Evolutionary conservation across 148 eudicot species (phyloP).

Genomic region (Spergularia marina): DNA sequence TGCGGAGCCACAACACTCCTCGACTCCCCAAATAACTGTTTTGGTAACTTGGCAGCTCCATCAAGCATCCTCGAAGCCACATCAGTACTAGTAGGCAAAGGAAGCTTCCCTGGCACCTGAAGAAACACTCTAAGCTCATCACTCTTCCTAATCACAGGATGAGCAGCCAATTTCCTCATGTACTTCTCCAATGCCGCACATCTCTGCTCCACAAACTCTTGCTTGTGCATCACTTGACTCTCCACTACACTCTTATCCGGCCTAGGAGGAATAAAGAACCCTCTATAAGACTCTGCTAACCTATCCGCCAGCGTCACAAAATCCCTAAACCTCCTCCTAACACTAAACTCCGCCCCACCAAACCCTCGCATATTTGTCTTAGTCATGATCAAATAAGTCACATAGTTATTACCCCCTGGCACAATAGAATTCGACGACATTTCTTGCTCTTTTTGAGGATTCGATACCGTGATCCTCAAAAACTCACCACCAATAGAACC

Average conservation of each 20-base stretch:
- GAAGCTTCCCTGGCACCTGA: conserved; percentile 79
- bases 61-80: conserved; percentile 81
- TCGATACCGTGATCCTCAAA: conserved; percentile 54
- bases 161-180: conserved; percentile 59
- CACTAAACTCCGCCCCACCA: conserved; percentile 54
- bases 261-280: conserved; percentile 75
- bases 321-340: conserved; percentile 80
- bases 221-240: conserved; percentile 96
- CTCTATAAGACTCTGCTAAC: conserved; percentile 66
- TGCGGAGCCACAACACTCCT: conserved; percentile 47
- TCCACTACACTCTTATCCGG: conserved; percentile 84
- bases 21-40: conserved; percentile 71
- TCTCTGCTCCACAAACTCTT: conserved; percentile 92
- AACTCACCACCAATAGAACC: conserved; percentile 35
- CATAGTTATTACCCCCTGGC: conserved; percentile 62
- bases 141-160: conserved; percentile 67
- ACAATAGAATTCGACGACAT: conserved; percentile 60
- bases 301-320: conserved; percentile 81
- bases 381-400: conserved; percentile 68
- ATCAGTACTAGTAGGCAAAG: conserved; percentile 60
- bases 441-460: conserved; percentile 77
- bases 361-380: conserved; percentile 58
- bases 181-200: conserved; percentile 74
- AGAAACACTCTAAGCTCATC: conserved; percentile 90
- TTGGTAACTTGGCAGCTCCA: conserved; percentile 79